Base-by-base conservation (phyloP, 1,284 basidiomycete species). In the Flammula alnicola region DNA sequence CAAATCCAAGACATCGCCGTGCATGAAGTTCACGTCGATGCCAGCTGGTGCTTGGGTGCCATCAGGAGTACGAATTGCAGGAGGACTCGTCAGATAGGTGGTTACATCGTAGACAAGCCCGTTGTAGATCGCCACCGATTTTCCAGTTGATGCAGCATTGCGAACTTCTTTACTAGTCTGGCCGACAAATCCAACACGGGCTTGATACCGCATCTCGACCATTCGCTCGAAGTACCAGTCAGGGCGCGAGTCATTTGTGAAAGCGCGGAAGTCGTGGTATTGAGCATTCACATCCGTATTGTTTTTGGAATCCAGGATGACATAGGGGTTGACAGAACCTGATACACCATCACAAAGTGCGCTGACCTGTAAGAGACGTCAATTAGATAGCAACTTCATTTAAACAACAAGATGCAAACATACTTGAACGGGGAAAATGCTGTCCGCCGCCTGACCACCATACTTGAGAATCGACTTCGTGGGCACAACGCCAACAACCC, bases 171-270 rank as follows among this genome's bases (percentile, higher is more conserved):
- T 85, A 16, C 84, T 83, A 0, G 92, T 94, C 66, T 85, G 92
- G 1, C 95, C 97, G 58, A 97, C 70, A 69, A 96, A 98, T 0
- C 96, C 95, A 39, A 87, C 81, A 44, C 95, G 88, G 61, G 85
- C 88, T 51, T 84, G 89, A 76, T 88, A 95, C 4, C 95, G 89
- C 84, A 99, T 87, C 61, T 81, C 73, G 5, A 88, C 86, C 93
- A 95, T 95, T 57, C 77, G 81, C 74, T 99, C 91, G 59, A 90
- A 94, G 71, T 99, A 99, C 97, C 96, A 99, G 68, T 99, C 96
- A 0, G 95, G 94, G 17, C 95, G 85, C 0, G 88, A 88, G 65
- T 99, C 95, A 53, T 88, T 89, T 22, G 88, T 91, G 62, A 77
- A 86, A 0, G 83, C 84, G 32, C 95, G 88, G 83, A 99, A 99